Percentiles rank a stretch among this genome's conserved stretches.
Evolutionary conservation across 2,329 filamentous ascomycete species (phyloP).

Genomic region (Hypoxylon rubiginosum): DNA sequence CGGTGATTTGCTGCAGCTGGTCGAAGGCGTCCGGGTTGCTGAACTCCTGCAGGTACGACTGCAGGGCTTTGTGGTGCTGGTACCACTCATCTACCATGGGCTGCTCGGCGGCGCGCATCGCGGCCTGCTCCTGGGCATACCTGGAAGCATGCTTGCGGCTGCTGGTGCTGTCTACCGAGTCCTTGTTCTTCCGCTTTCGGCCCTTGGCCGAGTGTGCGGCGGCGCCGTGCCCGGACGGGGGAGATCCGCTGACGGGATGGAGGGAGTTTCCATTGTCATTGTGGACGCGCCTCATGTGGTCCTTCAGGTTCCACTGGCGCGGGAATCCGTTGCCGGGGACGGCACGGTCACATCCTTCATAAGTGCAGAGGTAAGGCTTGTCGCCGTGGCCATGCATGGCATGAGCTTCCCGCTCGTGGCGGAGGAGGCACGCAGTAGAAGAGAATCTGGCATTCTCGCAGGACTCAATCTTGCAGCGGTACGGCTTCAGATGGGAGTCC

Average conservation of each 20-base stretch:
- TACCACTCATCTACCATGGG: conserved; percentile 68
- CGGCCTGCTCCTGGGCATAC: conserved; percentile 52
- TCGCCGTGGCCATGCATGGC: conserved; percentile 95
- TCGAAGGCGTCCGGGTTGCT: conserved; percentile 65
- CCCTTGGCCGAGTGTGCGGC: conserved; percentile 59
- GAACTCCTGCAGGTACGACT: conserved; percentile 68
- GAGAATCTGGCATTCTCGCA: conserved; percentile 93
- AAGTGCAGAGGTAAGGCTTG: conserved; percentile 91
- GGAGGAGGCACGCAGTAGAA: conserved; percentile 92
- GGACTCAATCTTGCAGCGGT: conserved; percentile 87
- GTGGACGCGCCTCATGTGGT: conserved; percentile 98
- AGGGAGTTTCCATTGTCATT: conserved; percentile 66
- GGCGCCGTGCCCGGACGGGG: conserved; percentile 55
- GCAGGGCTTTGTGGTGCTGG: conserved; percentile 73
- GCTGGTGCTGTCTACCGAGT: conserved; percentile 59
- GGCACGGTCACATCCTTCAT: conserved; percentile 88
- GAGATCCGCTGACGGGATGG: conserved; percentile 55
- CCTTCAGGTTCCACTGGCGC: conserved; percentile 93
- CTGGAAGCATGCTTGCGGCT: conserved; percentile 66
- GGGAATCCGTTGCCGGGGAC: conserved; percentile 89
- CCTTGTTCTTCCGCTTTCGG: conserved; percentile 70
- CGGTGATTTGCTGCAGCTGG: conserved; percentile 66
- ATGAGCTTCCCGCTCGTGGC: conserved; percentile 95
- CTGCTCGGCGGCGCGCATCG: conserved; percentile 54
- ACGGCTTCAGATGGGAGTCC: conserved; percentile 96